phyloP scores from a whole-genome alignment of 768 basidiomycete species.

The Lentinula sp. region DNA sequence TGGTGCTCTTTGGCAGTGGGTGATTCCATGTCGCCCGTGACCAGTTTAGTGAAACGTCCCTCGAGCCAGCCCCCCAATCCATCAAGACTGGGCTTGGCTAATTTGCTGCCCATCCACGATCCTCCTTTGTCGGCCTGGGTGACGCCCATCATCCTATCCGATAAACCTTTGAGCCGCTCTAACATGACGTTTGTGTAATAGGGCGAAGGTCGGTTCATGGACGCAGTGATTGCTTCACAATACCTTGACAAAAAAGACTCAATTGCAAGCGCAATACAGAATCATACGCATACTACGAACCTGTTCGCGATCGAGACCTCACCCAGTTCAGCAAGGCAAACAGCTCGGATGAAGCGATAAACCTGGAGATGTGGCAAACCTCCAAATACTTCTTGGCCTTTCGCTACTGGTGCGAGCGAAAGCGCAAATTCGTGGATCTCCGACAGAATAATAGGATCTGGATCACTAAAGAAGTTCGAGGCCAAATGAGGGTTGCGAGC shows the following conservation, averaged over 20 bases:
- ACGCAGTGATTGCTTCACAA: constrained; percentile 80
- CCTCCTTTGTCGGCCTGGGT: constrained; percentile 69
- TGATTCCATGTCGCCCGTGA: constrained; percentile 82
- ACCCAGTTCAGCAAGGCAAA: constrained; percentile 74
- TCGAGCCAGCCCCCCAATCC: constrained; percentile 90
- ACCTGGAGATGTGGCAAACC: constrained; percentile 86
- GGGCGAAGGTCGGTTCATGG: constrained; percentile 55
- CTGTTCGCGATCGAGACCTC: constrained; percentile 69
- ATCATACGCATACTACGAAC: constrained; percentile 29
- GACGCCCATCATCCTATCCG: constrained; percentile 70
- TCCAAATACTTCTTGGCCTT: constrained; percentile 81
- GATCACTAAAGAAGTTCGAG: constrained; percentile 53
- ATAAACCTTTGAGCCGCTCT: constrained; percentile 71
- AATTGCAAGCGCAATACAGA: not conserved
- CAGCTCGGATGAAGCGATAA: constrained; percentile 78
- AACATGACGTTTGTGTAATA: constrained; percentile 62
- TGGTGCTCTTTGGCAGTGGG: constrained; percentile 33
- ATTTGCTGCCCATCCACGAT: constrained; percentile 85
- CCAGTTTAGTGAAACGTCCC: constrained; percentile 87
- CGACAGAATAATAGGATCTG: constrained; percentile 76
- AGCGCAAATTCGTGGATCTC: constrained; percentile 92
- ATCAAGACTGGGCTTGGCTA: constrained; percentile 88
- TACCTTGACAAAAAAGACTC: constrained; percentile 50
- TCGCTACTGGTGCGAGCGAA: constrained; percentile 61
- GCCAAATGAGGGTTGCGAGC: constrained; percentile 47